These are phyloP conservation scores for Platismatia glauca DNA, from an alignment of 495 filamentous ascomycete genomes.

Conservation along the genomic window DNA sequence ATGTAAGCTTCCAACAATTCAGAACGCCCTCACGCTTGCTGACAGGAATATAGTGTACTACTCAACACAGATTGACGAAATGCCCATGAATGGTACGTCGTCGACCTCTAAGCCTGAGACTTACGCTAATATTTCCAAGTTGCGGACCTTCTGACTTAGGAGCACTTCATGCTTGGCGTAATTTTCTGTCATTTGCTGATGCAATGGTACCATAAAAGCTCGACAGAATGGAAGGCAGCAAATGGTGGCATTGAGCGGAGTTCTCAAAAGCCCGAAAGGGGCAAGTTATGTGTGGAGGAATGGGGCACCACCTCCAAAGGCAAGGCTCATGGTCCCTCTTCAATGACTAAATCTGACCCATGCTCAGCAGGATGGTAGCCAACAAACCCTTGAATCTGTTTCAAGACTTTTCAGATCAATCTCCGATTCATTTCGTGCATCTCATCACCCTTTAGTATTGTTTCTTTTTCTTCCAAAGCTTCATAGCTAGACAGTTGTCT, in stretches of 20 bases:
- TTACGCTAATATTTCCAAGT: slow-evolving; percentile 31
- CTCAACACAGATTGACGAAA: slow-evolving; percentile 98
- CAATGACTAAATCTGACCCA: not conserved
- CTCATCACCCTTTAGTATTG: not conserved
- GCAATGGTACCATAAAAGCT: not conserved
- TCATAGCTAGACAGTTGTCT: not conserved
- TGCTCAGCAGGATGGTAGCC: not conserved
- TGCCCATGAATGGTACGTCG: slow-evolving; percentile 82
- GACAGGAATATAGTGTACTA: slow-evolving; percentile 61
- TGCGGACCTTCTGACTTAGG: slow-evolving; percentile 48
- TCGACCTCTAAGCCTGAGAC: not conserved
- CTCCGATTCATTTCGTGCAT: not conserved
- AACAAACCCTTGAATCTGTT: not conserved
- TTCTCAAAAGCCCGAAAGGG: not conserved
- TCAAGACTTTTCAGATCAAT: not conserved
- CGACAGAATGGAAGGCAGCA: not conserved
- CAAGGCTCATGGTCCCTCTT: not conserved
- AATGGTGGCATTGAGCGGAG: not conserved
- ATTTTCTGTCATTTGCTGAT: not conserved
- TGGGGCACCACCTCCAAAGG: not conserved
- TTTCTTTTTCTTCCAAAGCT: not conserved
- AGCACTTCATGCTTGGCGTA: not conserved
- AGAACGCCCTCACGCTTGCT: slow-evolving; percentile 21
- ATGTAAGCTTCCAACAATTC: slow-evolving; percentile 34
- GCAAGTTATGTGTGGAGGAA: slow-evolving; percentile 8